phyloP scores from a whole-genome alignment of 176 grass and related monocot species.

The Calamus simplicifolius region DNA sequence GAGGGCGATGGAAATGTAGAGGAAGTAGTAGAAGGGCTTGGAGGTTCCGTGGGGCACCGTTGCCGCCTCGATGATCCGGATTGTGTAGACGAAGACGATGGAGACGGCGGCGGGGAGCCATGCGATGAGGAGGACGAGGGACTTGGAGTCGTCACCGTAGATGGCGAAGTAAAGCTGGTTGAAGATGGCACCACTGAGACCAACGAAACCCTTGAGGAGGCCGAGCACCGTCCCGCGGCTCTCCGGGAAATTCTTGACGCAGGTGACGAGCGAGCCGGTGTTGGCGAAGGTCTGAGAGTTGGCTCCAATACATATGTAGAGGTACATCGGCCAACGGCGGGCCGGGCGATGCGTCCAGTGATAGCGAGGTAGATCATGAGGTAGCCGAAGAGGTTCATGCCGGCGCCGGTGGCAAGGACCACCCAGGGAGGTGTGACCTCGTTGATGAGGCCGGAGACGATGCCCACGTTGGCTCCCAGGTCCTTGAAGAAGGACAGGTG shows the following conservation, averaged over 20 bases:
- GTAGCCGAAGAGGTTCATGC: slow-evolving; percentile 70
- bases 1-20: slow-evolving; percentile 56
- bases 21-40: slow-evolving; percentile 54
- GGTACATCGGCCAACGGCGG: slow-evolving; percentile 57
- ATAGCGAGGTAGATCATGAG: slow-evolving; percentile 71
- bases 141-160: slow-evolving; percentile 43
- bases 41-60: slow-evolving; percentile 9
- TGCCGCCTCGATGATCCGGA: slow-evolving; percentile 43
- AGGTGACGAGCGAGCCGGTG: slow-evolving; percentile 56
- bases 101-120: slow-evolving; percentile 60
- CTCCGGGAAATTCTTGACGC: slow-evolving; percentile 72
- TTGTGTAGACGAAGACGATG: slow-evolving; percentile 53
- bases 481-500: slow-evolving; percentile 86
- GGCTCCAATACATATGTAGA: slow-evolving; percentile 63
- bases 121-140: slow-evolving; percentile 60
- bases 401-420: slow-evolving; percentile 43
- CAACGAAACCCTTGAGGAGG: slow-evolving; percentile 68
- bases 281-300: slow-evolving; percentile 75
- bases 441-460: slow-evolving; percentile 48
- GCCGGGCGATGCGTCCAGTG: slow-evolving; percentile 23
- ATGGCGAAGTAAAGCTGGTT: slow-evolving; percentile 64
- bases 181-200: slow-evolving; percentile 83
- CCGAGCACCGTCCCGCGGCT: slow-evolving; percentile 56
- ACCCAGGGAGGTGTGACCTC: slow-evolving; percentile 55
- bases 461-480: slow-evolving; percentile 60